Evolutionary conservation across 768 basidiomycete genomes (phyloP).

Genomic region (Pholiota molesta): DNA sequence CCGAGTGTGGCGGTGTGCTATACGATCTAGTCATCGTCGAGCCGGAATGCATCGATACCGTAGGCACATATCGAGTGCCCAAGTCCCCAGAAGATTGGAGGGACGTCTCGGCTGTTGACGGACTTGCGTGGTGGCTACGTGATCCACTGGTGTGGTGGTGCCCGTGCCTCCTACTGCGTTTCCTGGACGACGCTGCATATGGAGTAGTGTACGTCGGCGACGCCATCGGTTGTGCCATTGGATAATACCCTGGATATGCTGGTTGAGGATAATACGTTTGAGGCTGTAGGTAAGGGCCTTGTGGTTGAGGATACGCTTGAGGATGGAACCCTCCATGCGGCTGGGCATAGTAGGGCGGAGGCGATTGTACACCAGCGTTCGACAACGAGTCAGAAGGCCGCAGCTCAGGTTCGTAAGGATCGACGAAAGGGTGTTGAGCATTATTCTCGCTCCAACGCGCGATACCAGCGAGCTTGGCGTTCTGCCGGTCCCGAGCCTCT

Average conservation of each 20-base stretch:
- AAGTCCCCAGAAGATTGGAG: neutral
- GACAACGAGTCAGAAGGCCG: conserved; percentile 1
- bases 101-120: neutral
- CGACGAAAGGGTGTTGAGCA: neutral
- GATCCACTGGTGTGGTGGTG: conserved; percentile 9
- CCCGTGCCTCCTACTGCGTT: conserved; percentile 2
- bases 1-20: conserved; percentile 3
- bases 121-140: conserved; percentile 9
- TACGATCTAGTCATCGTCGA: conserved; percentile 1
- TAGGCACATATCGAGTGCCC: neutral
- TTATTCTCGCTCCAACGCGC: neutral
- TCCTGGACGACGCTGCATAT: neutral
- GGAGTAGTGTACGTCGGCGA: neutral
- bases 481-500: neutral
- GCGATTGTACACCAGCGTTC: neutral
- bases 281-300: neutral
- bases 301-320: neutral
- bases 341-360: neutral
- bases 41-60: neutral
- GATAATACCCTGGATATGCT: neutral
- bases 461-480: neutral
- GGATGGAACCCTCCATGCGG: neutral
- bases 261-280: conserved; percentile 1
- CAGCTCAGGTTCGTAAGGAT: neutral
- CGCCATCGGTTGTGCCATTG: neutral